phyloP scores from a whole-genome alignment of 257 asterid species.

The Solanum peruvianum region DNA sequence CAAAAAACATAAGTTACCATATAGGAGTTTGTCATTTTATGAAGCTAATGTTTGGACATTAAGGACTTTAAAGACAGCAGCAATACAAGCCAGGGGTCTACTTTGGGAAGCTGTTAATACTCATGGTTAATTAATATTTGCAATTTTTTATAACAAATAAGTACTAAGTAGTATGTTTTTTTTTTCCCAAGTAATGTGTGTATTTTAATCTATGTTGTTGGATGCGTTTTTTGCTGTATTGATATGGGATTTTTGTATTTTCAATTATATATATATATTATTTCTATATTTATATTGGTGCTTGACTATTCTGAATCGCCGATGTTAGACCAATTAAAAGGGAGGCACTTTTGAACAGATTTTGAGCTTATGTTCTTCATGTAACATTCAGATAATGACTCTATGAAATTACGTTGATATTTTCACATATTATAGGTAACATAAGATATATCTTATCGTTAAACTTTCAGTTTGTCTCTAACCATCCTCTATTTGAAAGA shows the following conservation, averaged over 20 bases:
- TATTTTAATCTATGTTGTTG: neutral
- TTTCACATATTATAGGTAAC: neutral
- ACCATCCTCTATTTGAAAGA: neutral
- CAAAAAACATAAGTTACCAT: constrained; percentile 73
- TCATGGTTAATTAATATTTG: constrained; percentile 56
- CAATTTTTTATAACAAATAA: neutral
- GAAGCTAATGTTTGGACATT: constrained; percentile 64
- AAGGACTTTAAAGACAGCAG: constrained; percentile 56
- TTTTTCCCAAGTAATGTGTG: neutral
- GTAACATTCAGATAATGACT: neutral
- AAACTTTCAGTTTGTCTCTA: neutral
- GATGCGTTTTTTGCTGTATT: neutral
- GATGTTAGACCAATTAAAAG: neutral
- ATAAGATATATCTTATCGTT: neutral
- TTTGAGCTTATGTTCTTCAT: neutral
- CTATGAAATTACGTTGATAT: too few species aligned
- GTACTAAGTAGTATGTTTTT: neutral
- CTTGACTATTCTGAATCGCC: neutral
- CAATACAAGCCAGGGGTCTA: constrained; percentile 64
- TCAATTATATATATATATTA: too few species aligned
- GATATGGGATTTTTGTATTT: neutral
- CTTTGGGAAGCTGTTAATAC: constrained; percentile 91
- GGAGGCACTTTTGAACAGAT: neutral
- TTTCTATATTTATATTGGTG: neutral
- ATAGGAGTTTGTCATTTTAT: constrained; percentile 48